Conservation (phyloP, 176 grass and related monocot genomes). For the Carex parvula region DNA sequence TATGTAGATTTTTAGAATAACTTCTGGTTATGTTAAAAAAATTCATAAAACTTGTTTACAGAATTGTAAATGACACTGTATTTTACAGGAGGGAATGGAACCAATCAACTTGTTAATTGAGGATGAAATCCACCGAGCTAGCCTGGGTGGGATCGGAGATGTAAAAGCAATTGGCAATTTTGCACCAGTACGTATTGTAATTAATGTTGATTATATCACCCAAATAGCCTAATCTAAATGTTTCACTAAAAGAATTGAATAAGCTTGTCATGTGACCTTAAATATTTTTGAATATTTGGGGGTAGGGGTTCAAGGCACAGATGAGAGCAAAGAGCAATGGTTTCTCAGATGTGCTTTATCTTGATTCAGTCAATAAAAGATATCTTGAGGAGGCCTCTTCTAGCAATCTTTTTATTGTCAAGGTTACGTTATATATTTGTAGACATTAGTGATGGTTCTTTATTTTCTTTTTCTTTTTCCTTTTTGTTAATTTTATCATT, state of each 20-base stretch:
- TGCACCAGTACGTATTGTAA: slow-evolving; percentile 51
- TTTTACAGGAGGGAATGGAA: slow-evolving; percentile 50
- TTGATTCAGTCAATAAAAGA: slow-evolving; percentile 65
- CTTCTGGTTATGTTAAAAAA: background rate
- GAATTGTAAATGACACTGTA: background rate
- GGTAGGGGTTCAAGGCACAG: slow-evolving; percentile 69
- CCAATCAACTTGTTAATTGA: slow-evolving; percentile 64
- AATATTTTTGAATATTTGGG: too few species aligned
- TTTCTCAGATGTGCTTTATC: slow-evolving; percentile 81
- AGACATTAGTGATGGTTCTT: too few species aligned
- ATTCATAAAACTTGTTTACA: background rate
- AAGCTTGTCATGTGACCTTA: background rate
- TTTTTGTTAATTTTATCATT: too few species aligned
- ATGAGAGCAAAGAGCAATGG: slow-evolving; percentile 62
- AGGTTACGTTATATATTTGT: slow-evolving; percentile 29
- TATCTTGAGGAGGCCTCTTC: slow-evolving; percentile 90
- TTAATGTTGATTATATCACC: background rate
- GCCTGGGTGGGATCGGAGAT: slow-evolving; percentile 73
- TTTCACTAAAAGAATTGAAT: background rate
- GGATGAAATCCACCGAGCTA: slow-evolving; percentile 57
- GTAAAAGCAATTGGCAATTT: slow-evolving; percentile 95
- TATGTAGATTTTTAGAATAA: background rate
- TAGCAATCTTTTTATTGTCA: slow-evolving; percentile 86
- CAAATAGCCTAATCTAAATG: background rate
- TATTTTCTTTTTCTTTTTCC: too few species aligned